Base-by-base conservation (phyloP, 495 filamentous ascomycete species). In the Penicillium flavigenum region DNA sequence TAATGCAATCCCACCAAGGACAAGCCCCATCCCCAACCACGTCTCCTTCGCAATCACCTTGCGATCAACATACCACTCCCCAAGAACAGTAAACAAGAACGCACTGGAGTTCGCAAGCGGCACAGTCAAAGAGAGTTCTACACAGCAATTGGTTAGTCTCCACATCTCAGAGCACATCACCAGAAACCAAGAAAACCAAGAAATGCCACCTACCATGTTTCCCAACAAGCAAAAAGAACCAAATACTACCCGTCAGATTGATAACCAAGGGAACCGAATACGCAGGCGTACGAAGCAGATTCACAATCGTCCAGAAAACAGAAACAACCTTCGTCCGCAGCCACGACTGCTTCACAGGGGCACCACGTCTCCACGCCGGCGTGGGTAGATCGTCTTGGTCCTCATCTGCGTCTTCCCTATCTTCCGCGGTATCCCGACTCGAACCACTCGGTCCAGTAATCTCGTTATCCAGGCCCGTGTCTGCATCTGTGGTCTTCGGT, bases 141-240 rank as follows among this genome's bases (percentile, higher is more conserved):
- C 27, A 4, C 19, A 55, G 45, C 26, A 56, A 6, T 19, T 5
- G 0, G 32, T 42, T 29, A 39, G 42, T 31, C n/a, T 10, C 11
- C 27, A n/a, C 22, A 55, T 42, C 31, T 1, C 32, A 45, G 48
- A 27, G 2, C 14, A 46, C 17, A 36, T 14, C 4, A 46, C 1
- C 16, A 46, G 6, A 5, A 43, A 20, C 41, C 11, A 47, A 7
- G 24, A 32, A 46, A 10, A 17, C 17, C 46, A 45, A 20, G 22
- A 56, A 55, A 56, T 7, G 31, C 83, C 86, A 59, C 36, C n/a
- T 73, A 94, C 91, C 90, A 62, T 92, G 91, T 72, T 92, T 82
- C 53, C 94, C 94, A 77, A 98, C 90, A 59, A 98, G 75, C 62
- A 97, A 70, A 66, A 98, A 98, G 65, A 98, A 98, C 94, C 94